Evolutionary conservation across 441 rosid species (phyloP), one percentile per base, ranked within the genome.

Genomic region (Mallotus repandus): DNA sequence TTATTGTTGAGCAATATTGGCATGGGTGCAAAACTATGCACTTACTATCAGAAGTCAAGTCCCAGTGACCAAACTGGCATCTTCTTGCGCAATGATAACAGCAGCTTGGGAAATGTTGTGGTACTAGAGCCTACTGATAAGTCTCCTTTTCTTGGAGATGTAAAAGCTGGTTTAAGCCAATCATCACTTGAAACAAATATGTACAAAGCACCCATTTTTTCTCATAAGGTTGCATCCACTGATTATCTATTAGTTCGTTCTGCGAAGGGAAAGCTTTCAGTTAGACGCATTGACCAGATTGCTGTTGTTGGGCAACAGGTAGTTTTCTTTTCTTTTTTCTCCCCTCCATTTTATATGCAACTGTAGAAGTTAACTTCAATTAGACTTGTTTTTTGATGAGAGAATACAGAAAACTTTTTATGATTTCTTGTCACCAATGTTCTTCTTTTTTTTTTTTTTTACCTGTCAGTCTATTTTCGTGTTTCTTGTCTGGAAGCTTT

Each of bases 231-330:
- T 81, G 86, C 88, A 55, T 78, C 91, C 78, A 92, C 98, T 54
- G 98, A 96, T 81, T 96, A 86, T 82, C 80, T 96, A 79, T 83
- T 96, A 89, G 86, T 96, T 77, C 92, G 98, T 58, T 92, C 99
- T 58, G 86, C 98, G n/a, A 96, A 94, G 72, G 99, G 99, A 80
- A 96, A 96, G 83, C 94, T 96, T 77, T 92, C 98, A 38, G 78
- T 94, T 63, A 86, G 99, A 80, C 96, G 99, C 74, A 92, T 96
- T 57, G 97, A 96, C 84, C 91, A 85, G 87, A 86, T 96, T 75
- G 88, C 87, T 82, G 95, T 85, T 77, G 97, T 94, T 13, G 98
- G 98, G 50, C 98, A 96, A 78, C 98, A 96, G 98, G 98, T 96
- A 53, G 18, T 54, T 66, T 38, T 38, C 41, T 38, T 15, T 66